A percentile compares a stretch with the other conserved stretches of the same genome.
Evolutionary conservation across 2,329 filamentous ascomycete species (phyloP).

Genomic region (Pestalotiopsis sp.): DNA sequence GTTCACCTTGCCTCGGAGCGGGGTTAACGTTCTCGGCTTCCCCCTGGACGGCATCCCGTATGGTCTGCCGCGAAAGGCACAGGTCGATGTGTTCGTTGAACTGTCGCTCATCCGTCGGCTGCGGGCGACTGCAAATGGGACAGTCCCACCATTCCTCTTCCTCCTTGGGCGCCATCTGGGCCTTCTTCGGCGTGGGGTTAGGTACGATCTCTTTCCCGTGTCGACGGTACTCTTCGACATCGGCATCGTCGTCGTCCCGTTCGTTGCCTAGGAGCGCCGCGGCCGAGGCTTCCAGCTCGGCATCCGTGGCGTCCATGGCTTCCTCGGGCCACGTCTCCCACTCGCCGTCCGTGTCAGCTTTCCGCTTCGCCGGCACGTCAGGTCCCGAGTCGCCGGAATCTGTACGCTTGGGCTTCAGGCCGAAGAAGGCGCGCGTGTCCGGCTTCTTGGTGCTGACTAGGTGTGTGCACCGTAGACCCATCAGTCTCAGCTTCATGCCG

Average conservation of each 20-base stretch:
- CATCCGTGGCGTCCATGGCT: constrained; percentile 46
- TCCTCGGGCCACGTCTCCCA: constrained; percentile 74
- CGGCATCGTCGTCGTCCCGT: constrained; percentile 55
- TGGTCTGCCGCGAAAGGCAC: constrained; percentile 84
- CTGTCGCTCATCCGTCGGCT: constrained; percentile 70
- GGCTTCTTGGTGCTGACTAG: constrained; percentile 84
- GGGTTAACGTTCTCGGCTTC: constrained; percentile 32
- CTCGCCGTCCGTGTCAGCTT: constrained; percentile 43
- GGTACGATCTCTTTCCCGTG: constrained; percentile 57
- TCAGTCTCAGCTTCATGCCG: constrained; percentile 76
- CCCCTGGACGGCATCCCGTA: constrained; percentile 77
- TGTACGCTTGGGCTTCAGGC: constrained; percentile 48
- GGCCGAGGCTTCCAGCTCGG: constrained; percentile 52
- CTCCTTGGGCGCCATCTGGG: constrained; percentile 31
- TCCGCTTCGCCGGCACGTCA: constrained; percentile 34
- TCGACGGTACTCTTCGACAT: constrained; percentile 28
- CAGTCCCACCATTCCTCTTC: constrained; percentile 74
- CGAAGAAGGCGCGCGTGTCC: constrained; percentile 79
- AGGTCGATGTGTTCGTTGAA: constrained; percentile 95
- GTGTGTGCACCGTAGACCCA: constrained; percentile 88
- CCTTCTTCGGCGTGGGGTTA: constrained; percentile 38
- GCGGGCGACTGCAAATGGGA: constrained; percentile 81
- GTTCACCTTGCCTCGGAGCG: constrained; percentile 35
- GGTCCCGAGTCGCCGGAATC: constrained; percentile 21
- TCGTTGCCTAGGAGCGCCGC: constrained; percentile 35